phyloP scores from a whole-genome alignment of 1,139 yeast genomes.

The Yamadazyma conglobata region DNA sequence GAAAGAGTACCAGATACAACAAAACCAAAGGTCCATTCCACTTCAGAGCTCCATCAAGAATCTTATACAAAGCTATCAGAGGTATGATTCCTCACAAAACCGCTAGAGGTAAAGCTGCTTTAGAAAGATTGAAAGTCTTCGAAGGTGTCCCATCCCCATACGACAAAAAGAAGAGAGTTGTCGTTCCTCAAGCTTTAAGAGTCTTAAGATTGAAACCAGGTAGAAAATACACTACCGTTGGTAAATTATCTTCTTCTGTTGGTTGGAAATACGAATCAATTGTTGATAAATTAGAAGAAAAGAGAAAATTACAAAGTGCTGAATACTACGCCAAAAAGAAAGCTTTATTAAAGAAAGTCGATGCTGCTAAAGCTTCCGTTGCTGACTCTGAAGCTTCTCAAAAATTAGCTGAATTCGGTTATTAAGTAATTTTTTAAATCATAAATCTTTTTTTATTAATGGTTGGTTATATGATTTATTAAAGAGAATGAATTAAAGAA shows the following conservation, averaged over 20 bases:
- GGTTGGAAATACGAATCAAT: constrained; percentile 99
- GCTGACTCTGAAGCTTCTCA: constrained; percentile 72
- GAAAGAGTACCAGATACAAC: constrained; percentile 99
- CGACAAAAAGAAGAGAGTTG: constrained; percentile 99
- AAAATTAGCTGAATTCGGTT: constrained; percentile 78
- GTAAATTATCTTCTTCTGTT: constrained; percentile 92
- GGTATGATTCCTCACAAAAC: constrained; percentile 99
- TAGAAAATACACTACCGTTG: constrained; percentile 98
- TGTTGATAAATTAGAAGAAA: constrained; percentile 97
- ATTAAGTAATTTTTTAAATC: constrained; percentile 39
- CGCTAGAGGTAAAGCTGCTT: constrained; percentile 99
- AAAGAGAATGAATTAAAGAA: constrained; percentile 4
- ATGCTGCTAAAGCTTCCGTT: constrained; percentile 78
- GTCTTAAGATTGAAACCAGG: constrained; percentile 99
- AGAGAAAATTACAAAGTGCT: constrained; percentile 99
- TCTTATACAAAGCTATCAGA: constrained; percentile 98
- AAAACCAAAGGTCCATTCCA: constrained; percentile 99
- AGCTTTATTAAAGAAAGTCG: constrained; percentile 90
- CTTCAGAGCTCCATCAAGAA: constrained; percentile 99
- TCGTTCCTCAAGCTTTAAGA: constrained; percentile 99
- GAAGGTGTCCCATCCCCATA: constrained; percentile 99
- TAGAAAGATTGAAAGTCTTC: constrained; percentile 98
- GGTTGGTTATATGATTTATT: constrained; percentile 13
- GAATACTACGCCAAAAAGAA: constrained; percentile 99
- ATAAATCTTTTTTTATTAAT: constrained; percentile 7